Evolutionary conservation across 2,329 filamentous ascomycete genomes (phyloP).

Genomic region (Microsporum canis): DNA sequence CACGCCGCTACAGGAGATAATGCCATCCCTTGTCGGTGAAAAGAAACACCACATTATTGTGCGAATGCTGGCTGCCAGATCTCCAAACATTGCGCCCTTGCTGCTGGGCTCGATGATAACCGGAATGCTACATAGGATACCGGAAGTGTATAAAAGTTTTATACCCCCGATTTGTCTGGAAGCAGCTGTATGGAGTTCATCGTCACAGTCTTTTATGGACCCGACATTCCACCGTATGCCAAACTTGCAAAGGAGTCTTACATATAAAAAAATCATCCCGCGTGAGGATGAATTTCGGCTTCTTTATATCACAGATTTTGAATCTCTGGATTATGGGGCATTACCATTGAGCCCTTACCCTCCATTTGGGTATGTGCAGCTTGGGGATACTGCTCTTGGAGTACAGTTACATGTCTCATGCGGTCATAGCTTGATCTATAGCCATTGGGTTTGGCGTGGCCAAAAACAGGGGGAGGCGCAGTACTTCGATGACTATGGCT

Average conservation of each 20-base stretch:
- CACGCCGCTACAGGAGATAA: constrained; percentile 3
- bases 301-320: constrained; percentile 7
- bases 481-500: constrained; percentile 3
- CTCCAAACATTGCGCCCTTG: constrained; percentile 8
- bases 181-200: neutral
- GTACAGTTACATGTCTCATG: constrained; percentile 9
- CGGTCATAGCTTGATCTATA: constrained; percentile 8
- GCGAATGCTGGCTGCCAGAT: constrained; percentile 8
- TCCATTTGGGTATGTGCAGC: constrained; percentile 7
- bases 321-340: constrained; percentile 1
- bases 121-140: constrained; percentile 8
- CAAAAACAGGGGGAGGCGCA: neutral
- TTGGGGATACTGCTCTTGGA: constrained; percentile 9
- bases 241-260: constrained; percentile 3
- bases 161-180: constrained; percentile 8
- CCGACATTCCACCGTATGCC: constrained; percentile 7
- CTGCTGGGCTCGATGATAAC: constrained; percentile 9
- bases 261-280: constrained; percentile 5
- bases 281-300: constrained; percentile 11
- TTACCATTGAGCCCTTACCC: constrained; percentile 7
- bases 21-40: constrained; percentile 7
- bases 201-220: constrained; percentile 4
- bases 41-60: constrained; percentile 5
- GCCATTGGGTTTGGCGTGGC: constrained; percentile 10
- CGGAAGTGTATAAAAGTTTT: neutral